These are phyloP conservation scores for Nephelium lappaceum DNA, from an alignment of 345 rosid genomes.

Conservation along the genomic window DNA sequence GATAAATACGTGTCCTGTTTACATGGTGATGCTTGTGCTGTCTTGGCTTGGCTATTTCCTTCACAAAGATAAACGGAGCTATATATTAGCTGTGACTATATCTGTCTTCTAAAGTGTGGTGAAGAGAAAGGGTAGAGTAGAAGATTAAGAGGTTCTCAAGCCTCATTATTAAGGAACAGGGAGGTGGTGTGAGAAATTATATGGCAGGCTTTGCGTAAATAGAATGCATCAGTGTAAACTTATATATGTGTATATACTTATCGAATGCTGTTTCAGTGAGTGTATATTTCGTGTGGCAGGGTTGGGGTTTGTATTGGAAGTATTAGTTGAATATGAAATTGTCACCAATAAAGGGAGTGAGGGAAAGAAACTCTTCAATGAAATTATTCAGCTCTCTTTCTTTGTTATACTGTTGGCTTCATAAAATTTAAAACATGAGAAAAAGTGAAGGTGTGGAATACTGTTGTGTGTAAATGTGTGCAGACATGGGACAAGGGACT, in stretches of 20 bases:
- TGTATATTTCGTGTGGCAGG: background rate
- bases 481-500: background rate
- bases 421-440: too few relatives aligned
- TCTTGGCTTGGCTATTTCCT: background rate
- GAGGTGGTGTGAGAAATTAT: background rate
- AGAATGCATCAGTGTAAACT: background rate
- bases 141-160: background rate
- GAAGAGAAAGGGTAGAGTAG: too few relatives aligned
- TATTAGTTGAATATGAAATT: slow-evolving; percentile 5
- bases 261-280: background rate
- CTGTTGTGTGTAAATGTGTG: background rate
- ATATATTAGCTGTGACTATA: too few relatives aligned
- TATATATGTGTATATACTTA: background rate
- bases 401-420: background rate
- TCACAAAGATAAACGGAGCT: background rate
- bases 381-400: background rate
- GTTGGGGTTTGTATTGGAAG: background rate
- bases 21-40: background rate
- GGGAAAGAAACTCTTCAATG: background rate
- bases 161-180: background rate
- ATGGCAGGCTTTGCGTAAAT: background rate
- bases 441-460: too few relatives aligned
- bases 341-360: background rate
- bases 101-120: too few relatives aligned
- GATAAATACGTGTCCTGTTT: background rate